These are phyloP conservation scores for Cladophialophora carrionii DNA, from an alignment of 2,329 filamentous ascomycete species.

Conservation along the genomic window DNA sequence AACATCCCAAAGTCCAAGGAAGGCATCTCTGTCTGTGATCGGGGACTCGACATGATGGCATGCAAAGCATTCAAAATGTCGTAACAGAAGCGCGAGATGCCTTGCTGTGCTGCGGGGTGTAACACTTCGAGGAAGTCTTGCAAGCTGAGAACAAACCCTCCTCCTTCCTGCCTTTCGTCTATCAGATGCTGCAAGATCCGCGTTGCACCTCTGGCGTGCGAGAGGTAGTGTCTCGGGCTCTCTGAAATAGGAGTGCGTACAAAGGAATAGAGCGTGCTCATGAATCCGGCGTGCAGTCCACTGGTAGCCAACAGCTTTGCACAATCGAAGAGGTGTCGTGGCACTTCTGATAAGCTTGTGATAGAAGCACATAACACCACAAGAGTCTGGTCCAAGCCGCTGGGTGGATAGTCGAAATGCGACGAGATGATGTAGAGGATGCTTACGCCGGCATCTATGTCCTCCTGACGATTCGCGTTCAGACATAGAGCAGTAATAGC, in stretches of 20 bases:
- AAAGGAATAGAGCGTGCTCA: slow-evolving; percentile 31
- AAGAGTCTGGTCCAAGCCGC: slow-evolving; percentile 30
- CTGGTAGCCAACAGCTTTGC: slow-evolving; percentile 29
- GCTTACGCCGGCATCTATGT: slow-evolving; percentile 34
- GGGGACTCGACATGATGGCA: slow-evolving; percentile 19
- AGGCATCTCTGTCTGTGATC: slow-evolving; percentile 17
- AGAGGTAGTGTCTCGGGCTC: slow-evolving; percentile 29
- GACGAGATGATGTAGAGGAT: slow-evolving; percentile 30
- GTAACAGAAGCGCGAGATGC: slow-evolving; percentile 32
- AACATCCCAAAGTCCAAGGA: slow-evolving; percentile 23
- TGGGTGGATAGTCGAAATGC: slow-evolving; percentile 30
- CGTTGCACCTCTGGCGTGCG: slow-evolving; percentile 32
- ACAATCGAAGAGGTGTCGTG: slow-evolving; percentile 31
- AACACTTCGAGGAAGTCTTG: slow-evolving; percentile 26
- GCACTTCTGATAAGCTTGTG: slow-evolving; percentile 28
- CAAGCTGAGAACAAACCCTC: slow-evolving; percentile 26
- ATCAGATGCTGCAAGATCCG: slow-evolving; percentile 29
- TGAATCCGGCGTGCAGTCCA: slow-evolving; percentile 20
- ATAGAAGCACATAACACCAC: slow-evolving; percentile 34
- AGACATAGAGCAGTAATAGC: slow-evolving; percentile 30
- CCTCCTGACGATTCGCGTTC: slow-evolving; percentile 28
- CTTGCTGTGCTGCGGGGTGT: slow-evolving; percentile 28
- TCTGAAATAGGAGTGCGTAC: slow-evolving; percentile 22
- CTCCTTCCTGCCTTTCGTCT: slow-evolving; percentile 22
- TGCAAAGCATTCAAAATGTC: slow-evolving; percentile 34